Evolutionary conservation across 768 basidiomycete genomes (phyloP), one percentile per base, ranked within the genome.

Genomic region (Amanita phalloides): DNA sequence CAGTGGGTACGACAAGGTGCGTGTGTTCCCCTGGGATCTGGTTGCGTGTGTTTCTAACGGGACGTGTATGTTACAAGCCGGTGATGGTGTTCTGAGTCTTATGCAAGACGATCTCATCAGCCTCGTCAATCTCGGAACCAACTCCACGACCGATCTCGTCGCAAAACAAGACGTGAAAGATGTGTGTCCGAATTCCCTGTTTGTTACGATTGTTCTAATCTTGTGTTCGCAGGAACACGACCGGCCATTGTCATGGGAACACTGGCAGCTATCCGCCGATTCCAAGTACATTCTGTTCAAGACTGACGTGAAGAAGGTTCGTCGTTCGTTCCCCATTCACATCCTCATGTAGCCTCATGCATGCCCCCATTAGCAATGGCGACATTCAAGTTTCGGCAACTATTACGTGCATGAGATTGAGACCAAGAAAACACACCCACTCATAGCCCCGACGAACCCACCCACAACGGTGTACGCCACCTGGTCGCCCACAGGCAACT

Each of bases 1-100:
- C 73, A 81, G 41, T 99, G 96, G 96, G 84, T 98, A 26, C 81
- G 86, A 7, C 93, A 96, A 78, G 95, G 94, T 91, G 13, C 13
- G 33, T 10, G 55, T 37, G 78, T 59, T 28, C 20, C 6, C 7
- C 28, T 28, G 1, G 23, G 23, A 4, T 54, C 6, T 47, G 13
- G 28, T 30, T 30, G 42, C 30, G 25, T 39, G 7, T 4, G 13
- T n/a, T 25, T 21, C 42, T n/a, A 9, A 26, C 20, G 20, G 45
- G 21, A 28, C 17, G 36, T 4, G 36, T 4, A 8, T 25, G 4
- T 14, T 6, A 10, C 39, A 51, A 96, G 96, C 94, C 58, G 91
- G 90, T 0, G 96, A 99, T 63, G 96, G 96, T 0, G 89, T 96
- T 1, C 96, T 84, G 68, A 88, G 88, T 5, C 70, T 79, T 1